phyloP scores from a whole-genome alignment of 2,329 filamentous ascomycete species.

The Sclerotinia minor region DNA sequence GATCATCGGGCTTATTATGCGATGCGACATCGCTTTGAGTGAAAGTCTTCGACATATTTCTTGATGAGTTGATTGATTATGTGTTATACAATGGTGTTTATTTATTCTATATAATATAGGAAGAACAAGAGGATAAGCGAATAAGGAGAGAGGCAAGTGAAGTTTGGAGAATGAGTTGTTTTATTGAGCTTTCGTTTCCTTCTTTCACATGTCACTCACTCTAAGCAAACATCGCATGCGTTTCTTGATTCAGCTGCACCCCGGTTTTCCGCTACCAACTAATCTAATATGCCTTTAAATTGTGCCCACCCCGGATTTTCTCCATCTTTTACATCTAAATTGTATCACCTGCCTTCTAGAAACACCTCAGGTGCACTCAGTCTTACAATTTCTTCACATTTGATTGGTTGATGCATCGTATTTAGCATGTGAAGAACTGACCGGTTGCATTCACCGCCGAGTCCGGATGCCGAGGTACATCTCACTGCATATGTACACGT shows the following conservation, averaged over 20 bases:
- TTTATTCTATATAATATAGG: background rate
- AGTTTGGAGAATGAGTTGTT: background rate
- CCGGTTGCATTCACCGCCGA: slow-evolving; percentile 8
- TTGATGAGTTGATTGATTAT: background rate
- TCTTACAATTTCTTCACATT: background rate
- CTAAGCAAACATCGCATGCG: slow-evolving; percentile 2
- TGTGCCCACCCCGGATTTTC: slow-evolving; percentile 20
- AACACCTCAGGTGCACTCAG: slow-evolving; percentile 7
- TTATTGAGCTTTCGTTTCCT: slow-evolving; percentile 6
- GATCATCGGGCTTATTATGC: slow-evolving; percentile 82
- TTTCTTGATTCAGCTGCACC: background rate
- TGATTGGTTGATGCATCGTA: slow-evolving; percentile 12
- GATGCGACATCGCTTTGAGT: slow-evolving; percentile 80
- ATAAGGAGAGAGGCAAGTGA: background rate
- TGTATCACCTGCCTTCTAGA: slow-evolving; percentile 9
- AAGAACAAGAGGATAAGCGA: background rate
- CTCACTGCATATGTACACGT: background rate
- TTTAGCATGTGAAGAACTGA: slow-evolving; percentile 17
- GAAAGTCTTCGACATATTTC: slow-evolving; percentile 81
- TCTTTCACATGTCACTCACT: slow-evolving; percentile 24
- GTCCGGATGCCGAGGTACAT: slow-evolving; percentile 16
- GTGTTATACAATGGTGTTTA: background rate
- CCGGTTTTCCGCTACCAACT: slow-evolving; percentile 2
- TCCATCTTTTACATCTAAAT: slow-evolving; percentile 10
- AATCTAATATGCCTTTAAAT: background rate